Base-by-base conservation (phyloP, 2,329 filamentous ascomycete species). In the Tolypocladium inflatum region DNA sequence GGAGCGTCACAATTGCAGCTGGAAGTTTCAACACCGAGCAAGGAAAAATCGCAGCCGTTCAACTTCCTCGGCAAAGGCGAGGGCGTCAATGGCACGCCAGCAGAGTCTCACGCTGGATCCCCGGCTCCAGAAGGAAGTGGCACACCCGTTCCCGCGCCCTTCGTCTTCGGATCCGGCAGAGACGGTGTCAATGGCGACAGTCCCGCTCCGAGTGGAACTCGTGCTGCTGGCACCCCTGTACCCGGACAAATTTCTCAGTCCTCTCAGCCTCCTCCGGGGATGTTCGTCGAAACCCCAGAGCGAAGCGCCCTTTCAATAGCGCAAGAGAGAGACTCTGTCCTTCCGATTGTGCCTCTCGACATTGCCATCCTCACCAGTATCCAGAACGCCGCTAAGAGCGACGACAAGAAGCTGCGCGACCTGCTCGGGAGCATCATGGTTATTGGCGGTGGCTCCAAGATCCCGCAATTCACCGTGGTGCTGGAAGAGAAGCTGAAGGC, bases 381-480 rank as follows among this genome's bases (percentile, higher is more conserved):
- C 67, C 83, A 89, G 54, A 89, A 96, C 71, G 94, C 91, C 9
- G 88, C 91, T 56, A 88, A 88, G 62, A 88, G 88, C 58, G 93
- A 97, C 69, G 91, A 97, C 63, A 93, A 94, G 76, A 96, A 95
- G 73, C 85, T 93, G 62, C 88, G 90, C 56, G 94, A 99, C 69
- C 89, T 96, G 67, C 80, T 95, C 38, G 89, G 90, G 42, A 89
- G 89, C 53, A 93, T 96, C 74, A 94, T 96, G 88, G 84, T 96
- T 1, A 85, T 95, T 56, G 91, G 91, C 54, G 91, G 92, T 37
- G 91, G 90, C 3, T 86, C 89, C 62, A 90, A 94, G 76, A 86
- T 89, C 0, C 85, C 89, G 1, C 84, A 90, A 7, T 89, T 99
- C 66, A 87, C 89, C 26, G 81, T 86, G 2, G 90, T 89, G 61